Evolutionary conservation across 345 rosid genomes (phyloP), one percentile per base, ranked within the genome.

Genomic region (Raphanus raphanistrum): DNA sequence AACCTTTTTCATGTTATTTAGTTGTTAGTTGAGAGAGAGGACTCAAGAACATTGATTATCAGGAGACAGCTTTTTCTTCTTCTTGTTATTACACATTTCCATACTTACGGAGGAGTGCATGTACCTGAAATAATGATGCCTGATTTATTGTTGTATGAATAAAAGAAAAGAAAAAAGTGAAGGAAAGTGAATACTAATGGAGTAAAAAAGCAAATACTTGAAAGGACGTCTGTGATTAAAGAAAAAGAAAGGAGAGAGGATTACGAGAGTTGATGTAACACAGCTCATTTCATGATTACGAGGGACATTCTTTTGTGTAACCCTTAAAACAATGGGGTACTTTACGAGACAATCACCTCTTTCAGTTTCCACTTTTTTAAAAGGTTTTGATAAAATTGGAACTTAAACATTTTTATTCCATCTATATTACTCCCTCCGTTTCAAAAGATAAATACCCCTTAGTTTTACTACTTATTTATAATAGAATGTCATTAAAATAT

Each of bases 281-380:
- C 74, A 74, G 82, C 77, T 74, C 71, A 63, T 63, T 74, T 79
- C 63, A 74, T 68, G 75, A 79, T 69, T 74, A 69, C 71, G 71
- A 79, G 66, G 63, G 79, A 74, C 79, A 79, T 69, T 79, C 82
- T 70, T 74, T 74, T 79, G 72, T 74, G 62, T 4, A 52, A 38
- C 74, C 75, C 78, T 73, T 54, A 50, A 68, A 73, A 50, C 73
- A 72, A 62, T 67, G 70, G 66, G 63, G 28, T 58, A 52, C 78
- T 79, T 79, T 73, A 79, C 70, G 61, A 73, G 57, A 73, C 70
- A 61, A 72, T 6, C 60, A 57, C 72, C 66, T 77, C 74, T 61
- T 25, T 68, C 50, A 33, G 11, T n/a, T 68, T 68, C 11, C 73
- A 13, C 45, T 15, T 70, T 63, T 63, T 15, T 0, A n/a, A 8